These are phyloP conservation scores for Mortierella sp. DNA, from an alignment of 371 early-diverging fungal species.

Conservation along the genomic window DNA sequence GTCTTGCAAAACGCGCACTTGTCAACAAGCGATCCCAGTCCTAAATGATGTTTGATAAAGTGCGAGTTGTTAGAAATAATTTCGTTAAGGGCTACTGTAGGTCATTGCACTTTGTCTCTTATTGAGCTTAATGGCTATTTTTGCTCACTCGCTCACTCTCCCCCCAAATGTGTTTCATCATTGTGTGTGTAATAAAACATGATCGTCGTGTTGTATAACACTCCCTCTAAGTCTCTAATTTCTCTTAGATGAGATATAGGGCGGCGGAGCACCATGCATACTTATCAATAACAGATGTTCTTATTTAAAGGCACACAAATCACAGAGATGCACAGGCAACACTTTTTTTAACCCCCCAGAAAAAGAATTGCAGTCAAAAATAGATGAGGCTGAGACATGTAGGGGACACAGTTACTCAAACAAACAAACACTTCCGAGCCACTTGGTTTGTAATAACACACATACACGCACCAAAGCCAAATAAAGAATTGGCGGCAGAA, in stretches of 20 bases:
- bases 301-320: background rate
- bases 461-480: background rate
- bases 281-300: background rate
- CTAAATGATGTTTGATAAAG: background rate
- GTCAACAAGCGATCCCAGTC: constrained; percentile 10
- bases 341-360: background rate
- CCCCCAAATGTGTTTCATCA: no score
- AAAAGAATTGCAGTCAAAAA: background rate
- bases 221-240: no score
- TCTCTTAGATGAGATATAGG: no score
- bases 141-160: no score
- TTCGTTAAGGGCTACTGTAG: no score
- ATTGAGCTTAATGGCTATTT: no score
- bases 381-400: background rate
- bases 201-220: no score
- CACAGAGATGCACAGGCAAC: background rate
- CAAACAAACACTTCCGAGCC: background rate
- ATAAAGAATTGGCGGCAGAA: background rate
- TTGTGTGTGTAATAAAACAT: no score
- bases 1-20: constrained; percentile 31
- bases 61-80: background rate
- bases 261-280: no score
- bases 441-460: background rate
- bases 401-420: background rate
- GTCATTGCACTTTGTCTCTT: no score